Evolutionary conservation across 129 eudicot species (phyloP), one percentile per base, ranked within the genome.

Genomic region (Tagetes patula): DNA sequence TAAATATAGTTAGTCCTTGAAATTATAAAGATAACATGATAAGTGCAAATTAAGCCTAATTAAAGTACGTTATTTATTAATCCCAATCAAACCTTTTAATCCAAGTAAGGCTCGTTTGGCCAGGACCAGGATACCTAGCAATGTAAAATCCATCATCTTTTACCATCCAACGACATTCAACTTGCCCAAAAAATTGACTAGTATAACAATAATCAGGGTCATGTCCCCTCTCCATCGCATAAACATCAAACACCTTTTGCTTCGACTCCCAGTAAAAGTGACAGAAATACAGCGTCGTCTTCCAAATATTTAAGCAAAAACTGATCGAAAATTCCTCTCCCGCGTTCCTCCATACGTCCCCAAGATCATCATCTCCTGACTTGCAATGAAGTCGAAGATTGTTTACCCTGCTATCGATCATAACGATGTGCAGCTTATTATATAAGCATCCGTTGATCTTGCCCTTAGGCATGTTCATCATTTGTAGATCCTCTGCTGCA

Each of bases 91-190:
- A 54, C 33, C 3, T 54, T 54, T 54, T 54, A 33, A 54, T 30
- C 60, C 60, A 54, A 54, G 27, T 20, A 20, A 20, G 27, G 27
- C 27, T 54, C 60, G 20, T 5, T 3, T 20, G 27, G 27, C 27
- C 27, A 1, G 60, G 60, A 33, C 60, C 60, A 54, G 60, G 60
- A 54, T 54, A 54, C 60, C 20, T 54, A 54, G 60, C 60, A 54
- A 54, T 33, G 20, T 54, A 27, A 54, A 54, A 54, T n/a, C 60
- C 60, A 27, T 54, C 60, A 4, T 54, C 60, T 33, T 54, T 53
- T 54, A 54, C 60, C 7, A 54, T 33, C 60, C 60, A 54, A 54
- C 20, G 20, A 54, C 60, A 54, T 8, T 54, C 32, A 5, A 8
- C 31, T 54, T 20, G 5, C 8, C 33, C 60, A 54, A 8, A 9